A percentile compares a stretch with the other conserved stretches of the same genome.
Conservation (phyloP, 2,329 filamentous ascomycete species). For the Botrytis byssoidea region DNA sequence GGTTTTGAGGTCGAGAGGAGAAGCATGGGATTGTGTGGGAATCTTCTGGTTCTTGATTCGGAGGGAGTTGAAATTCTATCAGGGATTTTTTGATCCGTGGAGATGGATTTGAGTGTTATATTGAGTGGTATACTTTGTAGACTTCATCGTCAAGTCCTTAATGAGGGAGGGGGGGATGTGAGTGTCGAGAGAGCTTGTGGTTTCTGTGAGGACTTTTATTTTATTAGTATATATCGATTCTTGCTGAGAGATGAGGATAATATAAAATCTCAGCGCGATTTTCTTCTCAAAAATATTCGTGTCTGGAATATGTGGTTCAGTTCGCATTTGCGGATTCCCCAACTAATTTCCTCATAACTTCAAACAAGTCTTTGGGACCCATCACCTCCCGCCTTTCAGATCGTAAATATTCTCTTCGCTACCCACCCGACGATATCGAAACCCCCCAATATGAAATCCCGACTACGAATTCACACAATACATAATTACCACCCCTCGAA, state of each 20-base stretch:
- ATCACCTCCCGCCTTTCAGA: slow-evolving; percentile 33
- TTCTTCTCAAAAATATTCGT: not conserved
- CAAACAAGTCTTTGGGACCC: slow-evolving; percentile 37
- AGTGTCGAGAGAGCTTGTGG: slow-evolving; percentile 56
- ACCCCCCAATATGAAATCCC: slow-evolving; percentile 59
- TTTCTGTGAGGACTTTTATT: slow-evolving; percentile 52
- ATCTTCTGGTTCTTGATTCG: no score
- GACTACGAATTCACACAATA: slow-evolving; percentile 41
- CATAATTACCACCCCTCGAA: slow-evolving; percentile 45
- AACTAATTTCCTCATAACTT: slow-evolving; percentile 46
- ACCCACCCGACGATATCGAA: slow-evolving; percentile 47
- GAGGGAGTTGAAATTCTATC: no score
- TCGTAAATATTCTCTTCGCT: slow-evolving; percentile 44
- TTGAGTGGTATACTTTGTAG: slow-evolving; percentile 39
- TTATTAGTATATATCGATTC: slow-evolving; percentile 13
- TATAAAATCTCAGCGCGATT: not conserved
- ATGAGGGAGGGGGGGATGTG: slow-evolving; percentile 58
- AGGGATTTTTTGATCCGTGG: no score
- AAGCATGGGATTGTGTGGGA: no score
- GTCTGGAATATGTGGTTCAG: not conserved
- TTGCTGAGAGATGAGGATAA: not conserved
- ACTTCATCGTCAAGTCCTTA: slow-evolving; percentile 50
- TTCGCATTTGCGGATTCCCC: slow-evolving; percentile 44
- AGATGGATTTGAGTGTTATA: no score
- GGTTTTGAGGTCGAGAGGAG: no score